Percentiles rank a stretch among this genome's conserved stretches.
phyloP scores from a whole-genome alignment of 2,329 filamentous ascomycete genomes.

The Harringtonia lauricola region DNA sequence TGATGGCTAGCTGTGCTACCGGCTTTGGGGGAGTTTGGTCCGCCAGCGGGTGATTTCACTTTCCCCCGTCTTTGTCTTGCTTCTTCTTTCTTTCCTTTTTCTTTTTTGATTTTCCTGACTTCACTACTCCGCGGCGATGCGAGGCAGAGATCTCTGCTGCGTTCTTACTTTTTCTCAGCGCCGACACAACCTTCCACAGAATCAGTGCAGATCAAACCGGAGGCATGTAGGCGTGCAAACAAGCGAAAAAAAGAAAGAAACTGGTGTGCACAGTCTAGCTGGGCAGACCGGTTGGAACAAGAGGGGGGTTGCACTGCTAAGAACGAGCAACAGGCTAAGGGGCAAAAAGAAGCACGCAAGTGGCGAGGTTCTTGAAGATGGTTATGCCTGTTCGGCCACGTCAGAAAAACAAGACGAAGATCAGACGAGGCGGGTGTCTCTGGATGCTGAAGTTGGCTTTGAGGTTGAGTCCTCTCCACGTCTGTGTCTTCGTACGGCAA shows the following conservation, averaged over 20 bases:
- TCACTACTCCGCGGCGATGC: too few species aligned
- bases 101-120: not conserved
- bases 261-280: too few species aligned
- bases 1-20: not conserved
- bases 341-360: too few species aligned
- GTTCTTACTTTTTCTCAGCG: not conserved
- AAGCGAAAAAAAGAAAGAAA: too few species aligned
- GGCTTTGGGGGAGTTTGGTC: not conserved
- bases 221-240: too few species aligned
- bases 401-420: constrained; percentile 16
- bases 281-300: too few species aligned
- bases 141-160: not conserved
- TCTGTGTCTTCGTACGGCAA: too few species aligned
- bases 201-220: constrained; percentile 16
- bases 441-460: not conserved
- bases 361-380: not conserved
- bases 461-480: not conserved
- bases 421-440: constrained; percentile 12
- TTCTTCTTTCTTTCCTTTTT: not conserved
- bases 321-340: too few species aligned
- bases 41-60: not conserved
- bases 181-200: constrained; percentile 4
- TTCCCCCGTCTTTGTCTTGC: not conserved
- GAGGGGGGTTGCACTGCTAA: not conserved
- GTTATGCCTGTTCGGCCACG: not conserved